Percentiles rank a stretch among this genome's conserved stretches.
Conservation (phyloP, 106 monocot genomes). For the Allium sativum region DNA sequence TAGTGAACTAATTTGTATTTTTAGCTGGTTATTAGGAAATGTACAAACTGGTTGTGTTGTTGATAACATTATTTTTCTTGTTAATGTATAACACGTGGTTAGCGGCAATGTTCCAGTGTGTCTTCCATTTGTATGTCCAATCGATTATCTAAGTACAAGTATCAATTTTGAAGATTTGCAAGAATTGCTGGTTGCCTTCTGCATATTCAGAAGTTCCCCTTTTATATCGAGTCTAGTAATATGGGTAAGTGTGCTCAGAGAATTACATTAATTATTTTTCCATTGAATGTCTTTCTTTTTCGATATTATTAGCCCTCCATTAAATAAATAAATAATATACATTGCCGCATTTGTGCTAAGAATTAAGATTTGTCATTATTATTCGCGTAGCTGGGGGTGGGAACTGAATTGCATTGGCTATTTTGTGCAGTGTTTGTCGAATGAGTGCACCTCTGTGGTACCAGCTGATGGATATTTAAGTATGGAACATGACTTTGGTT, state of each 20-base stretch:
- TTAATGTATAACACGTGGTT: not conserved
- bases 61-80: not conserved
- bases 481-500: not conserved
- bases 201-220: slow-evolving; percentile 4
- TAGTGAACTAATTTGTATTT: too few species aligned
- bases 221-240: not conserved
- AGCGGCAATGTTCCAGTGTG: not conserved
- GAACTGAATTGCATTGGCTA: too few species aligned
- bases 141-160: not conserved
- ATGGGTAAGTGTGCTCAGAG: not conserved
- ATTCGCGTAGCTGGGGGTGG: too few species aligned
- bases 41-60: too few species aligned
- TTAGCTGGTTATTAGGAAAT: too few species aligned
- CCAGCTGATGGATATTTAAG: not conserved
- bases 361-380: too few species aligned
- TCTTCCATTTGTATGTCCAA: not conserved
- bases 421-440: not conserved
- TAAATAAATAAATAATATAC: too few species aligned
- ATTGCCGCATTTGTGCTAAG: not conserved
- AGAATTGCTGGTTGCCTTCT: slow-evolving; percentile 1
- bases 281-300: too few species aligned
- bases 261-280: not conserved
- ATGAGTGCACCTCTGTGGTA: not conserved
- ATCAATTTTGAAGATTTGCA: slow-evolving; percentile 3
- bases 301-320: too few species aligned